phyloP scores from a whole-genome alignment of 306 rosid species.

The Rosa persica region DNA sequence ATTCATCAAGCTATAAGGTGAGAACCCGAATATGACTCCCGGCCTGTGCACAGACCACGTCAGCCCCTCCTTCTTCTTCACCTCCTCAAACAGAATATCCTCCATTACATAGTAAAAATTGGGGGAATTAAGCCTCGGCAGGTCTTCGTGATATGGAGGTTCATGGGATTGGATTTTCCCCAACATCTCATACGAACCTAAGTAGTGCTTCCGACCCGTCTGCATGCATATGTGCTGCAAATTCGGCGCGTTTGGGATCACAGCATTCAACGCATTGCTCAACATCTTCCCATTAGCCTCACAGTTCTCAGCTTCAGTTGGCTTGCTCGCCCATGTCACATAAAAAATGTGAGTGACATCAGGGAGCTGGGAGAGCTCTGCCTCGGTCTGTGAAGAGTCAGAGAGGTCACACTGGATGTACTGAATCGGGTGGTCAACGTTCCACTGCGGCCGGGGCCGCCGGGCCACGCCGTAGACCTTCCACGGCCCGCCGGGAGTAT shows the following conservation, averaged over 20 bases:
- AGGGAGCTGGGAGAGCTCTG: conserved; percentile 47
- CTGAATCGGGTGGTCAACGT: conserved; percentile 43
- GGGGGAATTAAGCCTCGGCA: conserved; percentile 42
- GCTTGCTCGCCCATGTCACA: conserved; percentile 42
- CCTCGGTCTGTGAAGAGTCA: conserved; percentile 38
- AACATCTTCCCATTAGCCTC: conserved; percentile 52
- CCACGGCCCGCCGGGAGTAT: conserved; percentile 70
- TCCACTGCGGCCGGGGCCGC: conserved; percentile 52
- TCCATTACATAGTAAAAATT: conserved; percentile 52
- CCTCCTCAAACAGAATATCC: conserved; percentile 51
- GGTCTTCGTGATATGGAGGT: conserved; percentile 44
- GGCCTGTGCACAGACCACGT: conserved; percentile 64
- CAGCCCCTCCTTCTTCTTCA: conserved; percentile 48
- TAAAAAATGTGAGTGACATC: conserved; percentile 64
- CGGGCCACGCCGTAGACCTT: conserved; percentile 68
- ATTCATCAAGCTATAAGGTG: conserved; percentile 58
- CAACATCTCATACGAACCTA: conserved; percentile 39
- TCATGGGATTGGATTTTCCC: conserved; percentile 46
- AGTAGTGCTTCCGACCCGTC: conserved; percentile 52
- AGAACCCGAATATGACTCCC: conserved; percentile 43
- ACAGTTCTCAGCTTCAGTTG: conserved; percentile 48
- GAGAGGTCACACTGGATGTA: conserved; percentile 66
- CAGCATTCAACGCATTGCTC: conserved; percentile 46
- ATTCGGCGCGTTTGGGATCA: conserved; percentile 53
- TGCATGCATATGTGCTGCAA: conserved; percentile 59